These are phyloP conservation scores for Thuja plicata DNA, from an alignment of 83 land plant genomes.

Conservation along the genomic window DNA sequence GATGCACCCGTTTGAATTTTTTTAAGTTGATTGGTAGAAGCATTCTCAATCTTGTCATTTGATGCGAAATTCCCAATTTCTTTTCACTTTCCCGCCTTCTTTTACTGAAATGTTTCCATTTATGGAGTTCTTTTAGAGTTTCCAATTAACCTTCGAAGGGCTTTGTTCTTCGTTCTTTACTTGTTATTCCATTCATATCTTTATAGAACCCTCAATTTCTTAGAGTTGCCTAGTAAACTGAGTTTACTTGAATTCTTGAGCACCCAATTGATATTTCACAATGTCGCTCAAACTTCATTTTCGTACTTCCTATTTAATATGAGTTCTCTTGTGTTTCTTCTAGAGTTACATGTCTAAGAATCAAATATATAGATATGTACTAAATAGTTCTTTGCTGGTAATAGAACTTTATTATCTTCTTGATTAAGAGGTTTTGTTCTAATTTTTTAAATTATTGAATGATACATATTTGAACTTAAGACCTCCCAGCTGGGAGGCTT, in stretches of 20 bases:
- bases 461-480: too few species aligned
- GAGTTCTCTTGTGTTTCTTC: too few species aligned
- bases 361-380: too few species aligned
- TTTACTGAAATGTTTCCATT: neutral
- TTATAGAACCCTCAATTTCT: neutral
- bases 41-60: neutral
- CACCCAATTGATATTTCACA: neutral
- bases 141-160: neutral
- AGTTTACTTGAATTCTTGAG: neutral
- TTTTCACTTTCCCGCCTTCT: neutral
- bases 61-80: neutral
- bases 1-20: too few species aligned
- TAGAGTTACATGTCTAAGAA: too few species aligned
- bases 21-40: neutral
- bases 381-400: too few species aligned
- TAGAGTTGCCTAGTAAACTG: neutral
- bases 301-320: too few species aligned
- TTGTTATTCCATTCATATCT: neutral
- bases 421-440: too few species aligned
- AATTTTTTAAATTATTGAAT: too few species aligned
- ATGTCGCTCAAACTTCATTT: conserved; percentile 57
- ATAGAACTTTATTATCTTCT: too few species aligned
- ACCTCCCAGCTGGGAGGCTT: too few species aligned
- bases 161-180: neutral
- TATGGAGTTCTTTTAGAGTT: too few species aligned